These are phyloP conservation scores for Purpureocillium takamizusanense DNA, from an alignment of 2,329 filamentous ascomycete species.

Conservation along the genomic window DNA sequence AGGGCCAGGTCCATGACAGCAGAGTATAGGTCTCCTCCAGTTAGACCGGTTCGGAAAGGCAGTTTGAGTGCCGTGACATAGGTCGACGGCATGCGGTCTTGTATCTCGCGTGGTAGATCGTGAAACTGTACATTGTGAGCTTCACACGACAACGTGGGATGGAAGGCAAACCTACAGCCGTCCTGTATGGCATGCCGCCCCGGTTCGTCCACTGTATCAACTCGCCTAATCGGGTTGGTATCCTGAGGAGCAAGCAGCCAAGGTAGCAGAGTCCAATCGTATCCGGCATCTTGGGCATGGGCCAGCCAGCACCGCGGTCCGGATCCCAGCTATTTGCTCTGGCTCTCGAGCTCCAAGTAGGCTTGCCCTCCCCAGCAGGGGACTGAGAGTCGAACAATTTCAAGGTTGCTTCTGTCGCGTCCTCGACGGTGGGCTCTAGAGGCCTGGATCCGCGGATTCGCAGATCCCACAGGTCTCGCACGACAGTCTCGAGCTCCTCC, in stretches of 20 bases:
- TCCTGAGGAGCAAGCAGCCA: constrained; percentile 62
- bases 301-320: constrained; percentile 37
- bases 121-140: constrained; percentile 31
- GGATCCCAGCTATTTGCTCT: constrained; percentile 34
- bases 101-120: constrained; percentile 55
- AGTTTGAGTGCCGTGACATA: constrained; percentile 54
- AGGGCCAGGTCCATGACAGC: constrained; percentile 52
- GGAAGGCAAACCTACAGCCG: constrained; percentile 42
- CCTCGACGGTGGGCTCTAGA: constrained; percentile 18
- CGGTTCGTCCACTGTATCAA: constrained; percentile 58
- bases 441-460: constrained; percentile 40
- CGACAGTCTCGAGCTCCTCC: constrained; percentile 65
- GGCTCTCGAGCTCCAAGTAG: constrained; percentile 18
- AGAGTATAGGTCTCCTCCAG: constrained; percentile 53
- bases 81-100: constrained; percentile 50
- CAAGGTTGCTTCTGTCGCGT: constrained; percentile 15
- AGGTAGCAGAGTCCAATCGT: constrained; percentile 74
- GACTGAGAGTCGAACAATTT: constrained; percentile 32
- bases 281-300: constrained; percentile 61
- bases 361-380: constrained; percentile 10
- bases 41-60: constrained; percentile 27
- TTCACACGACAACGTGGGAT: background rate
- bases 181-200: constrained; percentile 63
- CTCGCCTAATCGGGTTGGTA: constrained; percentile 69
- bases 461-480: constrained; percentile 79